Evolutionary conservation across 805 yeast species (phyloP), one percentile per base, ranked within the genome.

Genomic region (Yarrowia bubula): DNA sequence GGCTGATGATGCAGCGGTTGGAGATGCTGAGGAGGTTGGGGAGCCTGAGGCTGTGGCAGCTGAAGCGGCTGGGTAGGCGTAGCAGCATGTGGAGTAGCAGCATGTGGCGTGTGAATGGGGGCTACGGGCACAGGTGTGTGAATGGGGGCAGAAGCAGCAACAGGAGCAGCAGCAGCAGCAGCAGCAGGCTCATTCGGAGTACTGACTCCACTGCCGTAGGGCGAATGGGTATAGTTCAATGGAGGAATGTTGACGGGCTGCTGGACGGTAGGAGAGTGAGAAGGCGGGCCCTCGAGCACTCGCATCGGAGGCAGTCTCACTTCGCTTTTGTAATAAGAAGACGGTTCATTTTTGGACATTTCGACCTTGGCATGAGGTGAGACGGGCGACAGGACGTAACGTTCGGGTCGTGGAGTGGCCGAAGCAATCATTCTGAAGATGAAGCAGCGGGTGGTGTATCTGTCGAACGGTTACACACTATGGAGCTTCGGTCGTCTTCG

Each of bases 331-430:
- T 22, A 17, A 35, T 10, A 35, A 5, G 53, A 10, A 15, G 58
- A n/a, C 13, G 43, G n/a, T 15, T 51, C 60, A 55, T 55, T 31
- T 22, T 41, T 39, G 47, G 61, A 55, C 47, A 55, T 55, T 55
- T 39, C 61, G 41, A 55, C 61, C 61, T 55, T 55, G 61, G 61
- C 61, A 55, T 55, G 61, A n/a, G 61, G 61, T 31, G 61, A 55
- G 10, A 55, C 47, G 47, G 61, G 61, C 37, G 61, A 55, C 47
- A 55, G 46, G 37, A 41, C 47, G 61, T 39, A 55, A 39, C 46
- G 46, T 39, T 55, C 61, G 61, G 61, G 61, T 55, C 47, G 46
- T 39, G 47, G 47, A 28, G 37, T 39, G 61, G 61, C 46, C 46
- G 47, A 38, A 55, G 47, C 47, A 55, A 55, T 55, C 61, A 55